Conservation (phyloP, 768 basidiomycete genomes). For the Tulasnella sp. region DNA sequence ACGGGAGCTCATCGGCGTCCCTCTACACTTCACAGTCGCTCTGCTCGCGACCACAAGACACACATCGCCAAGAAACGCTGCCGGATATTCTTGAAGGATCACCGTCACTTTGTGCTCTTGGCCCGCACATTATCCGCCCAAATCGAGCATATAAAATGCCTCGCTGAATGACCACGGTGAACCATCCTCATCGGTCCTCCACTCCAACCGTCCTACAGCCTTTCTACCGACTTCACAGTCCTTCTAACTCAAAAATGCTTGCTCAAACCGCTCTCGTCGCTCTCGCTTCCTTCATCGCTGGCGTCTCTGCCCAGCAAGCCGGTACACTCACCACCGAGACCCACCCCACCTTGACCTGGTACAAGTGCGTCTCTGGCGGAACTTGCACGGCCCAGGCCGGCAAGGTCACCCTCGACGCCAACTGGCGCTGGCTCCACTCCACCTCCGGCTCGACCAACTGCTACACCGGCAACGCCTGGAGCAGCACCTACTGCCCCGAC, state of each 20-base stretch:
- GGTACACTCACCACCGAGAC: constrained; percentile 38
- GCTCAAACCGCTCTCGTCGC: neutral
- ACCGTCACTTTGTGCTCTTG: neutral
- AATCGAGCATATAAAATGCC: neutral
- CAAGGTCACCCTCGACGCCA: constrained; percentile 7
- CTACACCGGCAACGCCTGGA: constrained; percentile 12
- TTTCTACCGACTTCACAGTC: neutral
- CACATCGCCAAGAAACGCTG: neutral
- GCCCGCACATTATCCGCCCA: neutral
- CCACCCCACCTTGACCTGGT: constrained; percentile 36
- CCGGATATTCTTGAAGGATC: neutral
- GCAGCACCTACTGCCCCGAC: neutral
- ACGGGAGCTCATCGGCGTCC: neutral
- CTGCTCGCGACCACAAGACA: neutral
- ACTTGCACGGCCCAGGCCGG: constrained; percentile 1
- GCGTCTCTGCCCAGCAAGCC: constrained; percentile 39
- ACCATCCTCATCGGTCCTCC: neutral
- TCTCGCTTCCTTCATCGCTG: constrained; percentile 25
- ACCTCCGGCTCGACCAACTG: constrained; percentile 1
- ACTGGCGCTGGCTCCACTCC: constrained; percentile 13
- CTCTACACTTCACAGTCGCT: neutral
- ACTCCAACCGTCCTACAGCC: neutral
- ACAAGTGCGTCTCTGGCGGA: constrained; percentile 31
- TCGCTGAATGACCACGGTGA: neutral
- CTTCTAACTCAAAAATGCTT: neutral